Evolutionary conservation across 306 rosid genomes (phyloP), one percentile per base, ranked within the genome.

Genomic region (Gillenia trifoliata): DNA sequence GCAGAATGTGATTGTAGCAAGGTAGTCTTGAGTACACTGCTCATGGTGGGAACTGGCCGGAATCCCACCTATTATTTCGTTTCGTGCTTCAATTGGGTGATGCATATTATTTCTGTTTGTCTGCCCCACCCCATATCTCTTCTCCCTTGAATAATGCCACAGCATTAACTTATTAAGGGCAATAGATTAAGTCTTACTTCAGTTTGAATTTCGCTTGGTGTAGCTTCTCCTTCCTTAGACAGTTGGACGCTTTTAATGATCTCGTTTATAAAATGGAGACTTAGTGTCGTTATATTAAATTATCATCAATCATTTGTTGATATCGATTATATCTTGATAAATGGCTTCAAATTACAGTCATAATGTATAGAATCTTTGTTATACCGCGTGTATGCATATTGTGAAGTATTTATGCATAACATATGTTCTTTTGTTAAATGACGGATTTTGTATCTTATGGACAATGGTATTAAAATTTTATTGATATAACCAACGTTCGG

Each of bases 121-220:
- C 41, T 22, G 45, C 55, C 80, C 69, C 81, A 30, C 75, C 55
- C 75, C 54, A 71, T 17, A 26, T 38, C 36, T 23, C 2, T 71
- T 26, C 36, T 3, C 40, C 6, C 30, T 17, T 5, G 25, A 3
- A 25, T 71, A 41, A 33, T n/a, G n/a, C n/a, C n/a, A 4, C 4
- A 8, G 6, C 64, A 54, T 28, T 33, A 31, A 70, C 25, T 20
- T 22, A 20, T 19, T 31, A 17, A n/a, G 4, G 31, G 49, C 31
- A 33, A 70, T 33, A 43, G 8, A 54, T 54, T 54, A 13, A 34
- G 6, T 71, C 64, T n/a, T 33, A 19, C 64, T 22, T 52, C 40
- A 17, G 54, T 23, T 8, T 22, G 64, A 55, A 1, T 34, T n/a
- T 33, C 34, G 47, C 28, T 54, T 20, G 20, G 25, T 52, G 15